Percentiles rank a stretch among this genome's conserved stretches.
Evolutionary conservation across 2,329 filamentous ascomycete genomes (phyloP).

Genomic region (Alternaria triticina): DNA sequence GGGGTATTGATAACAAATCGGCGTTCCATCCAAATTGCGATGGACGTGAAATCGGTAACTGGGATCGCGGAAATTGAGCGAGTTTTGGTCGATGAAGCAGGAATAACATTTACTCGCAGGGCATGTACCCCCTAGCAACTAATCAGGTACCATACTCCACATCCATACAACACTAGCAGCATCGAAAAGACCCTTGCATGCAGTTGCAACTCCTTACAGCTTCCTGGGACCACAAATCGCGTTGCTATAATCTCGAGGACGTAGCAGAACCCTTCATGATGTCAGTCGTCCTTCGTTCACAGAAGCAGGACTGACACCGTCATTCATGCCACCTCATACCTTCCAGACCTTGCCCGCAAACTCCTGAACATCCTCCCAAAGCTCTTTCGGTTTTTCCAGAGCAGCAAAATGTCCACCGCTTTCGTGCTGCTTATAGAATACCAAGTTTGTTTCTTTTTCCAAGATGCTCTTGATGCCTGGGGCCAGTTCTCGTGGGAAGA

Average conservation of each 20-base stretch:
- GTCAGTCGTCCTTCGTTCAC: background rate
- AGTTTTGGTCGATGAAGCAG: background rate
- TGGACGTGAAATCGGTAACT: background rate
- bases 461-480: conserved; percentile 48
- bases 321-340: conserved; percentile 19
- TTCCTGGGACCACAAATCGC: background rate
- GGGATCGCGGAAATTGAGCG: background rate
- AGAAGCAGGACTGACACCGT: background rate
- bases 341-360: conserved; percentile 51
- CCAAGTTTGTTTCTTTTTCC: conserved; percentile 48
- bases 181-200: background rate
- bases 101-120: background rate
- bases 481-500: conserved; percentile 53
- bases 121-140: background rate
- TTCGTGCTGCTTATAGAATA: conserved; percentile 48
- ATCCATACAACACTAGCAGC: background rate
- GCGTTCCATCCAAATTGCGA: background rate
- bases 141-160: background rate
- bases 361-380: conserved; percentile 55
- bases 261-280: background rate
- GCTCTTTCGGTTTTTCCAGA: conserved; percentile 52
- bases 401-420: conserved; percentile 63
- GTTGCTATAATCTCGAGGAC: conserved; percentile 1
- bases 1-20: background rate
- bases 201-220: background rate